These are phyloP conservation scores for Akanthomyces uredinophilus DNA, from an alignment of 2,329 filamentous ascomycete genomes.

Conservation along the genomic window DNA sequence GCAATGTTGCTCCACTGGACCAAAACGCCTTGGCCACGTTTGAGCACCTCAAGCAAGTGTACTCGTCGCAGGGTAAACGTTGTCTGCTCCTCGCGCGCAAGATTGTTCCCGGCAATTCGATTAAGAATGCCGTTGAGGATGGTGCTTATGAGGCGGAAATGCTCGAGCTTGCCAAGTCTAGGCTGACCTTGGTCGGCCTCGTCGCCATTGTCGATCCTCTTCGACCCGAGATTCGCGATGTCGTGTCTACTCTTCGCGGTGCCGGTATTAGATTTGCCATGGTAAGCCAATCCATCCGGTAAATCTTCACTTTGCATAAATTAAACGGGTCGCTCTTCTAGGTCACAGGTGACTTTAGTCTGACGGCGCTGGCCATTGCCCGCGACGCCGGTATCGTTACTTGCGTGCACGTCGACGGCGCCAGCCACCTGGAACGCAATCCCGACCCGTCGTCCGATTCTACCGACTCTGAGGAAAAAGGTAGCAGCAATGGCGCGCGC, in stretches of 20 bases:
- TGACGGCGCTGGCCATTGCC: constrained; percentile 70
- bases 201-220: constrained; percentile 76
- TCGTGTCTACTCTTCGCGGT: constrained; percentile 59
- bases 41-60: constrained; percentile 59
- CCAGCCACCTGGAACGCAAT: constrained; percentile 45
- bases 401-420: constrained; percentile 46
- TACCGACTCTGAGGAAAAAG: constrained; percentile 22
- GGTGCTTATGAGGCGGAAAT: constrained; percentile 49
- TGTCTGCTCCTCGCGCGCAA: constrained; percentile 64
- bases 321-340: constrained; percentile 20
- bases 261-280: constrained; percentile 75
- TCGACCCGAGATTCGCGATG: constrained; percentile 64
- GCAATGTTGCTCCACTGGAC: constrained; percentile 47
- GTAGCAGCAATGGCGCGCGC: constrained; percentile 17
- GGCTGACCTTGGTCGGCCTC: constrained; percentile 66
- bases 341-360: constrained; percentile 71
- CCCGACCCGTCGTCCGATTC: constrained; percentile 11
- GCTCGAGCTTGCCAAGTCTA: constrained; percentile 46
- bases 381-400: constrained; percentile 67
- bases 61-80: constrained; percentile 63
- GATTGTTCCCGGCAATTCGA: constrained; percentile 36
- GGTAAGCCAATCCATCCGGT: constrained; percentile 36
- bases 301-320: neutral
- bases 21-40: constrained; percentile 39
- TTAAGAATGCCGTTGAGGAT: constrained; percentile 38